These are phyloP conservation scores for Cladophialophora chaetospira DNA, from an alignment of 2,329 filamentous ascomycete genomes.

Conservation along the genomic window DNA sequence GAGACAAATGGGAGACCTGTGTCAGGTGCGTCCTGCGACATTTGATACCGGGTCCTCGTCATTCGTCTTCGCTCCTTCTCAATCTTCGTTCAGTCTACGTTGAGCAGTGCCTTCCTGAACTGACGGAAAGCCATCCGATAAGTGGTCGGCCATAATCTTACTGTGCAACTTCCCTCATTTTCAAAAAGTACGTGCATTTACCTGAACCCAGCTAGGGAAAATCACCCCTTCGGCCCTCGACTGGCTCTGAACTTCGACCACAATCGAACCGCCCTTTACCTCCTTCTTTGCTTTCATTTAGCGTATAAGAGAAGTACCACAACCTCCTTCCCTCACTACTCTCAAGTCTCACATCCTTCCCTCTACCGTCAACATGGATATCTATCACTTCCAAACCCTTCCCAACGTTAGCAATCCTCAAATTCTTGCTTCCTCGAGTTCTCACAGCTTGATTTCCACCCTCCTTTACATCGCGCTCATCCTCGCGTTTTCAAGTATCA, in stretches of 20 bases:
- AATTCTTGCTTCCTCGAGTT: background rate
- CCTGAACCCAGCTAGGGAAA: slow-evolving; percentile 11
- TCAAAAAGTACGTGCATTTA: slow-evolving; percentile 3
- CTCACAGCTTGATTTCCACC: slow-evolving; percentile 9
- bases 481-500: slow-evolving; percentile 5
- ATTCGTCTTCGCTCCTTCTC: slow-evolving; percentile 6
- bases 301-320: slow-evolving; percentile 3
- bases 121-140: slow-evolving; percentile 26
- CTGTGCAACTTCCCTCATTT: slow-evolving; percentile 16
- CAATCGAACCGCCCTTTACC: slow-evolving; percentile 14
- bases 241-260: slow-evolving; percentile 14
- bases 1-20: slow-evolving; percentile 15
- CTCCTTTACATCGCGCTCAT: slow-evolving; percentile 11
- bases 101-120: slow-evolving; percentile 3
- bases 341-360: background rate
- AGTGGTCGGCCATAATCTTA: slow-evolving; percentile 5
- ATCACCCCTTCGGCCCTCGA: slow-evolving; percentile 13
- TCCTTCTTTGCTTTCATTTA: slow-evolving; percentile 3
- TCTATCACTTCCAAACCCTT: slow-evolving; percentile 21
- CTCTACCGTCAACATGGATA: slow-evolving; percentile 16
- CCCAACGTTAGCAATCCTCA: slow-evolving; percentile 25
- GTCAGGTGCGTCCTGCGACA: slow-evolving; percentile 7
- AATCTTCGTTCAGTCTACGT: background rate
- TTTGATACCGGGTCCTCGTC: slow-evolving; percentile 5
- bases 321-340: background rate